Percentiles rank a stretch among this genome's conserved stretches.
These are phyloP conservation scores for Lodderomyces parapsilosis DNA, from an alignment of 1,139 yeast genomes.

Conservation along the genomic window DNA sequence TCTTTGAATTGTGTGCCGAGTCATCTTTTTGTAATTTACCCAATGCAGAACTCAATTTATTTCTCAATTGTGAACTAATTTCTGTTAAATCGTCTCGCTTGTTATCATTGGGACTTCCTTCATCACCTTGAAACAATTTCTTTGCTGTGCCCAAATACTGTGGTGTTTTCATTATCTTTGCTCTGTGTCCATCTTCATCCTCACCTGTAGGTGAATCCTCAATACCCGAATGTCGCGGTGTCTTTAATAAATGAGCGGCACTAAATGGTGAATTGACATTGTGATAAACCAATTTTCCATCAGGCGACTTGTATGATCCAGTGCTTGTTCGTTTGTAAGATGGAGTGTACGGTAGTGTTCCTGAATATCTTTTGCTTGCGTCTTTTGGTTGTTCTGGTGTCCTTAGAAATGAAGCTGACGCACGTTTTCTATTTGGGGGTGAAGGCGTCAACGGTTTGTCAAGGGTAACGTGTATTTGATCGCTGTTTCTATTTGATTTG, in stretches of 20 bases:
- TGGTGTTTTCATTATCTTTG: conserved; percentile 40
- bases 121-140: conserved; percentile 22
- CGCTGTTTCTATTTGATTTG: background rate
- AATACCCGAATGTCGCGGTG: conserved; percentile 34
- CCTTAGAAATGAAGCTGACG: conserved; percentile 21
- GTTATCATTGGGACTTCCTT: conserved; percentile 12
- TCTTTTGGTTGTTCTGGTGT: conserved; percentile 30
- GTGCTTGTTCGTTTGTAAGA: conserved; percentile 36
- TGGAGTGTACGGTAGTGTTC: conserved; percentile 37
- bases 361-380: background rate
- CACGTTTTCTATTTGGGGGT: conserved; percentile 15
- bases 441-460: conserved; percentile 31
- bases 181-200: conserved; percentile 12
- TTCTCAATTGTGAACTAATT: conserved; percentile 40
- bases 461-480: background rate
- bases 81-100: conserved; percentile 35
- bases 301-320: conserved; percentile 33
- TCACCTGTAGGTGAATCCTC: conserved; percentile 16
- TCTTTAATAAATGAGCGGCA: conserved; percentile 28
- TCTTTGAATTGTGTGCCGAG: conserved; percentile 16
- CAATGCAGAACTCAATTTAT: conserved; percentile 38
- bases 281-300: conserved; percentile 25
- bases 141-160: conserved; percentile 44
- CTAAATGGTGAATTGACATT: conserved; percentile 31
- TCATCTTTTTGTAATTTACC: conserved; percentile 34